A percentile compares a stretch with the other conserved stretches of the same genome.
phyloP scores from a whole-genome alignment of 352 stramenopile genomes.

The Globisporangium camurandrum region DNA sequence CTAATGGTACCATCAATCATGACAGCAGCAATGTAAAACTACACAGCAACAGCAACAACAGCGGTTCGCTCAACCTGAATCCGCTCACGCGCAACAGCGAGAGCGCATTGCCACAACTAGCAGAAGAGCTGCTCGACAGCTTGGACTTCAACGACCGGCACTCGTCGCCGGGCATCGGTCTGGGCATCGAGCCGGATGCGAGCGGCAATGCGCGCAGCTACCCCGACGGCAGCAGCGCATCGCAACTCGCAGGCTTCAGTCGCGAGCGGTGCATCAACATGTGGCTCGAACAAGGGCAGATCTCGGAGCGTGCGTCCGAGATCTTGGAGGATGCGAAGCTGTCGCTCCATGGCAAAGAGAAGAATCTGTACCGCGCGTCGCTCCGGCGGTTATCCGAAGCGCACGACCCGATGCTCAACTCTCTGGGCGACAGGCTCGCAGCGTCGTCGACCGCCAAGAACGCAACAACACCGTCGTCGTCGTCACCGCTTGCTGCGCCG shows the following conservation, averaged over 20 bases:
- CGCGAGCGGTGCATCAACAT: conserved; percentile 72
- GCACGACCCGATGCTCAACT: conserved; percentile 61
- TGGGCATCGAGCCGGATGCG: conserved; percentile 13
- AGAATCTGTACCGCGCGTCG: conserved; percentile 70
- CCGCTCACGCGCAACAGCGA: conserved; percentile 37
- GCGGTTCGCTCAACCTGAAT: neutral
- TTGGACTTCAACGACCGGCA: conserved; percentile 30
- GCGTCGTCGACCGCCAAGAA: conserved; percentile 30
- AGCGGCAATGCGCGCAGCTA: conserved; percentile 11
- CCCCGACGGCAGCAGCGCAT: conserved; percentile 2
- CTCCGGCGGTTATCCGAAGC: conserved; percentile 51
- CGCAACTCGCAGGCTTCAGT: conserved; percentile 14
- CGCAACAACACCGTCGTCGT: conserved; percentile 5
- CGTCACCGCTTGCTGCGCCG: neutral
- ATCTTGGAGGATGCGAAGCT: conserved; percentile 79
- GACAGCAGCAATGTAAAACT: neutral
- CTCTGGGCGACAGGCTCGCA: conserved; percentile 51
- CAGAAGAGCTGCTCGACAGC: conserved; percentile 35
- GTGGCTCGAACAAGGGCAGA: conserved; percentile 73
- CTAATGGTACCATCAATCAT: neutral
- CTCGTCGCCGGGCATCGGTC: conserved; percentile 9
- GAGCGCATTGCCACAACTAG: conserved; percentile 34
- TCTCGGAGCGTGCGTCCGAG: conserved; percentile 74
- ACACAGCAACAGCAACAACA: neutral
- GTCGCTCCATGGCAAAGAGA: conserved; percentile 72